Base-by-base conservation (phyloP, 257 asterid genomes). In the Thymus mandschuricus region DNA sequence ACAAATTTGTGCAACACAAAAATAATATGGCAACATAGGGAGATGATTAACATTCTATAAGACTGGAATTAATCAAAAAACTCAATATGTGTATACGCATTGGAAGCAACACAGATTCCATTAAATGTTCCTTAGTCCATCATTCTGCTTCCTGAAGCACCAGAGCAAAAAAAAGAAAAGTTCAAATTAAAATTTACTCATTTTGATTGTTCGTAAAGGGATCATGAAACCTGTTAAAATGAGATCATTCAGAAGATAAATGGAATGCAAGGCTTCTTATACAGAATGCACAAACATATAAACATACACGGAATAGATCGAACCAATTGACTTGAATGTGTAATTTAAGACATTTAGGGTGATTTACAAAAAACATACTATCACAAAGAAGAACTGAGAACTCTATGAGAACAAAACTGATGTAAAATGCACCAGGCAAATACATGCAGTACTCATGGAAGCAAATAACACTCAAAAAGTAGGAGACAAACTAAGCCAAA, bases 401-500 rank as follows among this genome's bases (percentile, higher is more conserved):
- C 51, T 34, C 33, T 67, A 65, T 49, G 71, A 10, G 28, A 56
- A 52, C 41, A 13, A 58, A 46, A 73, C 69, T 64, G 40, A 57
- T 13, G 30, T 46, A 33, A 1, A 10, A 56, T 8, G 41, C 54
- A 64, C 52, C 33, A 50, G 41, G 60, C 60, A 69, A 48, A 13
- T 7, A 35, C 38, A 40, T 41, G 15, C n/a, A n/a, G 55, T 49
- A 40, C 46, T 8, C 5, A 2, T 55, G 33, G 50, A 57, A 3
- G 27, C 72, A 75, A 43, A 59, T 28, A 70, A 64, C 41, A 38
- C 62, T 56, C 13, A n/a, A 13, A 64, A 50, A 31, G 35, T n/a
- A 15, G 48, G 63, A 48, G 65, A 60, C 44, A 75, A 64, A 65
- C 21, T 66, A 69, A 54, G 75, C 62, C 45, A 64, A 75, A 63